Base-by-base conservation (phyloP, 2,329 filamentous ascomycete species). In the Arthrinium puccinioides region DNA sequence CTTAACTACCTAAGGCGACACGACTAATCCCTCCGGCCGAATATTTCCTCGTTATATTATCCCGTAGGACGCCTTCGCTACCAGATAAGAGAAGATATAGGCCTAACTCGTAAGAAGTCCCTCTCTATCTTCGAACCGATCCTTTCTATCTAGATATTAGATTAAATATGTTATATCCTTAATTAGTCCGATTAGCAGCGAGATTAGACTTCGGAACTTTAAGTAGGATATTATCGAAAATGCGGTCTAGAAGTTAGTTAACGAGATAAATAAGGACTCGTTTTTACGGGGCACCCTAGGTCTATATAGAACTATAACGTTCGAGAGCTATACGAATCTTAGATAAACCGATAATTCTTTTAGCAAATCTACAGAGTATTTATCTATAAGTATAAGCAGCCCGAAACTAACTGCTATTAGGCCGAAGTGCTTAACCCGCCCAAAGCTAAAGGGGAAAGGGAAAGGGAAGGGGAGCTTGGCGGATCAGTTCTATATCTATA, bases 271-370 rank as follows among this genome's bases (percentile, higher is more conserved):
- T 18, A 39, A 53, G 2, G 38, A 66, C 28, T 13, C 45, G 10
- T 16, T 34, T 9, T 42, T 65, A 9, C 51, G 54, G 32, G 30
- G 36, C 10, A 16, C 27, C 20, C 49, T 67, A n/a, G 51, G 49
- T 20, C 42, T 66, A 5, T 24, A 39, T 13, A 57, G 59, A 34
- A 52, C 52, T 1, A 45, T 63, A 16, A 56, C 52, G 3, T 66
- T 66, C 31, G 50, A 62, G 40, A 63, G 54, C 44, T 51, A 62
- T 33, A 60, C 51, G 3, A 63, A 61, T 37, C 49, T 60, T 13
- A 50, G 55, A 4, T 23, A 20, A 25, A 41, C 27, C 21, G 46
- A 54, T 11, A 37, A 53, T 32, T 39, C 29, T 33, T 32, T 55
- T 14, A 52, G 51, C 20, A 30, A 50, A 21, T 43, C 50, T 9